Base-by-base conservation (phyloP, 139 green algal species). In the Coelastrella sp. region DNA sequence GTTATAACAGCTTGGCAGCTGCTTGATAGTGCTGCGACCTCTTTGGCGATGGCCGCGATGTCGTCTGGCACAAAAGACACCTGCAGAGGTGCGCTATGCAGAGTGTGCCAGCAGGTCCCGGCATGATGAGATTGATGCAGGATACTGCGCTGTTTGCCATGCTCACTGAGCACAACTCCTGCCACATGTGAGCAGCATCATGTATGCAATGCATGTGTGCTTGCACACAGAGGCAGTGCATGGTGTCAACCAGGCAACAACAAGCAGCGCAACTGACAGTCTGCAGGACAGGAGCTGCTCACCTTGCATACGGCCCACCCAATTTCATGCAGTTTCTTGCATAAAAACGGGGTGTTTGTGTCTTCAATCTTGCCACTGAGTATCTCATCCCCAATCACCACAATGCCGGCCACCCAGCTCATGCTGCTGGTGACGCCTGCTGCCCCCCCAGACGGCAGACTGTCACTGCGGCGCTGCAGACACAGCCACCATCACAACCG, bases 271-370 rank as follows among this genome's bases (percentile, higher is more conserved):
- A 3, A 70, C 63, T 70, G 63, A 15, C 63, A 70, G 4, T 70
- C 12, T 70, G 4, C 63, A 20, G 9, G 9, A 68, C 11, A 68
- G 63, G 1, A 4, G 63, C 63, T 70, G 17, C 68, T 8, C 86
- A 89, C 68, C 60, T 92, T 87, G n/a, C 84, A 20, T 24, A 95
- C 94, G 79, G 82, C 73, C 90, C 94, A 95, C 14, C 94, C 94
- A 20, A 96, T 92, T 7, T 82, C 92, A 68, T 94, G 93, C 61
- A 99, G 93, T 79, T 96, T 93, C 74, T 56, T n/a, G 82, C 97
- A 99, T 20, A 99, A 87, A 84, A 97, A 98, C 10, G 75, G 79
- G 0, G 93, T 95, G 93, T 98, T 99, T 11, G 88, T 81, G 73
- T 98, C 96, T 56, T 95, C 90, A 24, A 95, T 95, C 76, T 94